Percentiles rank a stretch among this genome's conserved stretches.
phyloP scores from a whole-genome alignment of 345 rosid genomes.

The Capsella bursapastoris region DNA sequence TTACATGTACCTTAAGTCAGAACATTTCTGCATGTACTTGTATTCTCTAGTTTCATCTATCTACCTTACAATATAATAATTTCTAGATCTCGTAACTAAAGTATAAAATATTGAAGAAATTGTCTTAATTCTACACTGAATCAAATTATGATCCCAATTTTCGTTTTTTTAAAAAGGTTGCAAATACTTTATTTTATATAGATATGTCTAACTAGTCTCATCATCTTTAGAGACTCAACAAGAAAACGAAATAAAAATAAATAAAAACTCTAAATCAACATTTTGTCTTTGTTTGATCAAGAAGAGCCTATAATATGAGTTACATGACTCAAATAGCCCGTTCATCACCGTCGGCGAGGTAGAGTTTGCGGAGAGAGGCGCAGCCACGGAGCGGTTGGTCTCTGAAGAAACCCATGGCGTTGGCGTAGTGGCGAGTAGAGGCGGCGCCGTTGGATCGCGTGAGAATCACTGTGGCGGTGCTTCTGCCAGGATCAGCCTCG shows the following conservation, averaged over 20 bases:
- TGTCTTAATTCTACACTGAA: not conserved
- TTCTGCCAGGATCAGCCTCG: slow-evolving; percentile 50
- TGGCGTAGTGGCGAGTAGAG: slow-evolving; percentile 58
- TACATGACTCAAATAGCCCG: slow-evolving; percentile 39
- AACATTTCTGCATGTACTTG: slow-evolving; percentile 20
- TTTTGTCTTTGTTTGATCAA: slow-evolving; percentile 1
- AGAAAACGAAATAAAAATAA: not conserved
- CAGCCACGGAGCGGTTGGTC: slow-evolving; percentile 53
- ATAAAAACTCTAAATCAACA: slow-evolving; percentile 7
- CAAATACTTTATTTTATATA: slow-evolving; percentile 32
- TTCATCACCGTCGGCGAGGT: slow-evolving; percentile 46
- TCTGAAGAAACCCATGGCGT: slow-evolving; percentile 67
- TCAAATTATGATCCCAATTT: not conserved
- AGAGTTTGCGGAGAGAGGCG: slow-evolving; percentile 46
- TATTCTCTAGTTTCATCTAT: slow-evolving; percentile 8
- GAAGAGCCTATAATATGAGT: not conserved
- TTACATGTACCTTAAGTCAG: slow-evolving; percentile 16
- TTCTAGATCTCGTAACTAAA: not conserved
- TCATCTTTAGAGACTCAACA: slow-evolving; percentile 1
- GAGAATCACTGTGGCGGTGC: slow-evolving; percentile 56
- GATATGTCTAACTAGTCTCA: slow-evolving; percentile 13
- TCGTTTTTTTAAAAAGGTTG: not conserved
- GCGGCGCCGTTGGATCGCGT: slow-evolving; percentile 68
- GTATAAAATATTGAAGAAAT: not conserved
- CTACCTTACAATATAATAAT: not conserved